Evolutionary conservation across 2,329 filamentous ascomycete species (phyloP), one percentile per base, ranked within the genome.

Genomic region (Colletotrichum sp.): DNA sequence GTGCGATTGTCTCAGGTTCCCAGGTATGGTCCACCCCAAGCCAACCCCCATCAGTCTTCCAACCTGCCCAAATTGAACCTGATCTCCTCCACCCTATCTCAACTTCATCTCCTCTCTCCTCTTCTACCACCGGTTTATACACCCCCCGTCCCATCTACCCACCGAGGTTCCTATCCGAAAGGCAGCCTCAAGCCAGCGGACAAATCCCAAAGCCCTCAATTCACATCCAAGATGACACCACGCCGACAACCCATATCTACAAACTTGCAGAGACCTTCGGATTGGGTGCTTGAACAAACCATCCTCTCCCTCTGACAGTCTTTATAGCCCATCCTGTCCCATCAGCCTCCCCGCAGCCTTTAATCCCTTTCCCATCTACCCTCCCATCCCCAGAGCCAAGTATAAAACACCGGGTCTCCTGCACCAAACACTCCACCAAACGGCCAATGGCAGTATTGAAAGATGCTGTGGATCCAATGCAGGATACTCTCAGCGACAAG

Each of bases 361-460:
- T 1, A 8, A 39, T 39, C 36, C 36, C 36, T 19, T 39, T 1
- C 15, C 15, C 34, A 36, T 36, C 34, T 16, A 16, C 0, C 3
- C 3, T 0, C 13, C 34, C 34, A 44, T 11, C 16, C 4, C 39
- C 19, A 44, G 19, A 44, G 8, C 2, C 39, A n/a, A n/a, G 5
- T n/a, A n/a, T n/a, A 44, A 44, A 11, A 44, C 16, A 9, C 5
- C 16, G 8, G 4, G 3, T 44, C 36, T 9, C 16, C 36, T 19
- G 16, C 16, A 11, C 36, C 36, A 19, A 19, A 19, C 36, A 19
- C 36, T 44, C 36, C 36, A 44, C 16, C 36, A 44, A 19, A 44
- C 36, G 16, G n/a, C 6, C 16, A n/a, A 44, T 19, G 0, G 1
- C 36, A 0, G 16, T 19, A 19, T 0, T 1, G 16, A 16, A 39